These are phyloP conservation scores for Eucalyptus rudis DNA, from an alignment of 345 rosid species.

Conservation along the genomic window DNA sequence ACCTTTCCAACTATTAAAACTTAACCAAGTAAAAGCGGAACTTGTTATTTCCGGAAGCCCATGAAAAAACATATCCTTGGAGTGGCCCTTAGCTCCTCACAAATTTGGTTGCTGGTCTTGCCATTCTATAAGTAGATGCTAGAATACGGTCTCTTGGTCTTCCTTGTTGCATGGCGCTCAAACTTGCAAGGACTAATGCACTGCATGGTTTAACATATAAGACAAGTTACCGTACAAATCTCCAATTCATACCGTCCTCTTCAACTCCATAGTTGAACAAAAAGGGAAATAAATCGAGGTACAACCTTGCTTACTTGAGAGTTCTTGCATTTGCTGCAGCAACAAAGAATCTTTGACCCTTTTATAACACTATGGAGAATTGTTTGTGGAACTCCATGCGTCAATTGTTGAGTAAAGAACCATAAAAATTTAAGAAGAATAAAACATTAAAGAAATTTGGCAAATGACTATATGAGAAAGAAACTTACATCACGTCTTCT, in stretches of 20 bases:
- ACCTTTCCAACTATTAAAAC: constrained; percentile 40
- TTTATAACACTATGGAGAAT: constrained; percentile 24
- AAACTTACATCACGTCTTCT: constrained; percentile 38
- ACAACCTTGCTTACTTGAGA: constrained; percentile 11
- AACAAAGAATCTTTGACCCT: constrained; percentile 32
- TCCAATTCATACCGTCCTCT: neutral
- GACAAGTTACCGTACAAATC: neutral
- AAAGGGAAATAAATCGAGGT: neutral
- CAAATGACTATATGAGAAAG: neutral
- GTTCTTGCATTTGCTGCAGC: constrained; percentile 31
- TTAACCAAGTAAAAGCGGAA: constrained; percentile 25
- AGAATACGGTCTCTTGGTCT: constrained; percentile 44
- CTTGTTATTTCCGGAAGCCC: constrained; percentile 27
- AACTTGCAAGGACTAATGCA: constrained; percentile 30
- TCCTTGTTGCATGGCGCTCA: constrained; percentile 47
- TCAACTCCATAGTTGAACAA: neutral
- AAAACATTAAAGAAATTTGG: neutral
- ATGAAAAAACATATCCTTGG: constrained; percentile 30
- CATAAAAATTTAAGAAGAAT: neutral
- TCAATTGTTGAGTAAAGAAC: neutral
- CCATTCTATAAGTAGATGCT: constrained; percentile 46
- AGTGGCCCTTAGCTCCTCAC: constrained; percentile 45
- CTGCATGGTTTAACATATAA: constrained; percentile 6
- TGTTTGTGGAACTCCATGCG: neutral
- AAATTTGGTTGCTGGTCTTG: constrained; percentile 39